phyloP scores from a whole-genome alignment of 495 filamentous ascomycete genomes.

The Daldinia decipiens region DNA sequence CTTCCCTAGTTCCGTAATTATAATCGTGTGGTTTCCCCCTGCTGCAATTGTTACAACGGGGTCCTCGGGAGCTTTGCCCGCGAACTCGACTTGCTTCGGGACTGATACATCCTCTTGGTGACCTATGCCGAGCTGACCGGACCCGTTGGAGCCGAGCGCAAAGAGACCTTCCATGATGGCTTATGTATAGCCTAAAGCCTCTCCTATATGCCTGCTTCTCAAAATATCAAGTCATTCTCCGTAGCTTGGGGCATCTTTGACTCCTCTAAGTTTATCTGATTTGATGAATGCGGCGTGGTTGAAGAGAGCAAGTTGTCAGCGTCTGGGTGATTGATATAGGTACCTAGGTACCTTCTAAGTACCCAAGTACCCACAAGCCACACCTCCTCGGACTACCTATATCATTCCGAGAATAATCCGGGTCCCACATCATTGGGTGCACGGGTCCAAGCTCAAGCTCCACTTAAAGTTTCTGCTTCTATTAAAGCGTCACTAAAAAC shows the following conservation, averaged over 20 bases:
- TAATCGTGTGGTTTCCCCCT: constrained; percentile 89
- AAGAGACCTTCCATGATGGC: constrained; percentile 64
- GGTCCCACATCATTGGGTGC: neutral
- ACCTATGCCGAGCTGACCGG: constrained; percentile 84
- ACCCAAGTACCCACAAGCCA: neutral
- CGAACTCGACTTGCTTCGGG: constrained; percentile 69
- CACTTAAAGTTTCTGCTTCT: constrained; percentile 38
- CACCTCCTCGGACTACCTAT: neutral
- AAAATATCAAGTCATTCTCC: neutral
- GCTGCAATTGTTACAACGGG: constrained; percentile 60
- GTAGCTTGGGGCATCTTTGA: neutral
- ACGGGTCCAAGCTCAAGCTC: constrained; percentile 19
- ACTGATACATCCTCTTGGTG: constrained; percentile 77
- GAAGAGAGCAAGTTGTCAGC: neutral
- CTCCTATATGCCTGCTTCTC: neutral
- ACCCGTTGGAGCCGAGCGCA: constrained; percentile 92
- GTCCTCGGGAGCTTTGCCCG: constrained; percentile 37
- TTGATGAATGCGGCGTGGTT: neutral
- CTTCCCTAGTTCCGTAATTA: constrained; percentile 66
- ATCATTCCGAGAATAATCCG: neutral
- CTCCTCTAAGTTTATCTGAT: neutral
- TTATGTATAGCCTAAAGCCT: neutral
- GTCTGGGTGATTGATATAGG: too few relatives aligned
- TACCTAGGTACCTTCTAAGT: neutral
- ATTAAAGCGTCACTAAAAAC: constrained; percentile 14